These are phyloP conservation scores for Trichoderma sp. DNA, from an alignment of 2,329 filamentous ascomycete genomes.

Conservation along the genomic window DNA sequence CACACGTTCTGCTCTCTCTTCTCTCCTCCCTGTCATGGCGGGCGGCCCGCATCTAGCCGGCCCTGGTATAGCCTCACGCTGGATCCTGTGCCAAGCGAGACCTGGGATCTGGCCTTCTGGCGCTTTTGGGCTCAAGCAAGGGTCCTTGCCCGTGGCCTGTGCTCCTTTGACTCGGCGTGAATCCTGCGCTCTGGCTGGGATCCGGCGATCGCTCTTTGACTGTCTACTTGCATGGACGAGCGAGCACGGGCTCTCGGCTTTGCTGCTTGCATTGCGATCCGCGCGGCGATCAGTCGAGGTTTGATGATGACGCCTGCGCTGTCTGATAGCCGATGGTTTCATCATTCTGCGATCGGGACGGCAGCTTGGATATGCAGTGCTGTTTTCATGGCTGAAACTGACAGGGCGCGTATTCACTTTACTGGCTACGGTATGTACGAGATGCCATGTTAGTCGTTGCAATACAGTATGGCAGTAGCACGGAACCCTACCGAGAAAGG, in stretches of 20 bases:
- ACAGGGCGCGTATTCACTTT: background rate
- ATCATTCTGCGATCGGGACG: slow-evolving; percentile 5
- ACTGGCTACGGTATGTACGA: background rate
- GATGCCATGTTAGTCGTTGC: background rate
- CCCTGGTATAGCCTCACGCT: slow-evolving; percentile 4
- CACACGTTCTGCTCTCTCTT: slow-evolving; percentile 8
- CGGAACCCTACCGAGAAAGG: background rate
- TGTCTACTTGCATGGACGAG: slow-evolving; percentile 23
- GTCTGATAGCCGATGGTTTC: slow-evolving; percentile 22
- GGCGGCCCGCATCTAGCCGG: slow-evolving; percentile 23
- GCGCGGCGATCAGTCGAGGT: slow-evolving; percentile 18
- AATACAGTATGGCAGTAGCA: background rate
- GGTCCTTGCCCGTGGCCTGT: slow-evolving; percentile 9
- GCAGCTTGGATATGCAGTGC: background rate
- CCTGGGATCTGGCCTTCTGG: slow-evolving; percentile 16
- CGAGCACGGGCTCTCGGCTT: slow-evolving; percentile 23
- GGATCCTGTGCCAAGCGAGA: background rate
- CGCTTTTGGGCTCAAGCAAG: background rate
- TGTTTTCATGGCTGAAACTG: slow-evolving; percentile 10
- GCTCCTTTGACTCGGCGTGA: slow-evolving; percentile 16
- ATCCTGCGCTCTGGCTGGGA: slow-evolving; percentile 17
- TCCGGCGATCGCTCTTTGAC: slow-evolving; percentile 19
- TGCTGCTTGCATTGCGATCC: slow-evolving; percentile 23
- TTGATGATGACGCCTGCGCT: slow-evolving; percentile 2
- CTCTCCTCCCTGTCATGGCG: slow-evolving; percentile 7